Evolutionary conservation across 2,329 filamentous ascomycete genomes (phyloP), one percentile per base, ranked within the genome.

Genomic region (Fusarium sp.): DNA sequence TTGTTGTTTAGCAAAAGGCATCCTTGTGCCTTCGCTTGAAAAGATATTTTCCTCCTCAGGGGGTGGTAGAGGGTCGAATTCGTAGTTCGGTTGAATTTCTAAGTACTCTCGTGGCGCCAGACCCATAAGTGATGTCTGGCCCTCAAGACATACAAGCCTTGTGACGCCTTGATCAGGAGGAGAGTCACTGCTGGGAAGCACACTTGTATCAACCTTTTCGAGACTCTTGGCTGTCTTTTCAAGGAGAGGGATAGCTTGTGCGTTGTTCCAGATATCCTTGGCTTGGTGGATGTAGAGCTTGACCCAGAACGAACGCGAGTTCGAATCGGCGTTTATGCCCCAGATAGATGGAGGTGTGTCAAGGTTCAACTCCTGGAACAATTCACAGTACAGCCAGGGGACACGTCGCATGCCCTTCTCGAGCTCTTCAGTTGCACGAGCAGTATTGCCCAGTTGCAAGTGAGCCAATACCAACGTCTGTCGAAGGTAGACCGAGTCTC

Each of bases 221-320:
- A 88, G 82, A 16, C 86, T 86, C 69, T 89, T 88, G 48, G 91
- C 91, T 21, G 92, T 89, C 76, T 93, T 90, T 35, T 91, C 86
- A 4, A 98, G 87, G 12, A 97, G 82, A 9, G 85, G 83, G 7
- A 87, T 90, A 19, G 89, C 90, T 76, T 94, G 91, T 2, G 92
- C 87, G 8, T 91, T 94, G 78, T 94, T 94, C 95, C 95, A 98
- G 7, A 97, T 84, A 74, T 95, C 93, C 78, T 94, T 95, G 9
- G 92, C 88, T 48, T 92, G 89, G 63, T 89, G 86, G 33, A 94
- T 86, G 78, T 97, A 97, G 5, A 97, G 86, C 76, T 92, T 90
- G 9, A 90, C 90, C 76, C 94, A 89, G 41, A 97, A 87, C 61
- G 89, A 86, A 25, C 80, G 77, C 73, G 94, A 88, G 49, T 90